A percentile compares a stretch with the other conserved stretches of the same genome.
Evolutionary conservation across 306 rosid genomes (phyloP).

Genomic region (Prunus mongolica): DNA sequence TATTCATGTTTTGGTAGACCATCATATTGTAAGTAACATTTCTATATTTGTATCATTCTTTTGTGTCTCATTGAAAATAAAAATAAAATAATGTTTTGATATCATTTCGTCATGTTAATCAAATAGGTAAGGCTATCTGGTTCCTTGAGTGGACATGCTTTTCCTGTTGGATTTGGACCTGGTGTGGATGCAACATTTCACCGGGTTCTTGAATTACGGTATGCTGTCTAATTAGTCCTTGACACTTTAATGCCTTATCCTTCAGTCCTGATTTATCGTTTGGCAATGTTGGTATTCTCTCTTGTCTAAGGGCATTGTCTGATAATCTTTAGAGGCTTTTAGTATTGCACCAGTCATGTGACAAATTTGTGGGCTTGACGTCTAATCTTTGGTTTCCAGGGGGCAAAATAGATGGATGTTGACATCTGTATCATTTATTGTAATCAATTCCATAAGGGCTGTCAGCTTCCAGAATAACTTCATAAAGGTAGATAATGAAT

Average conservation of each 20-base stretch:
- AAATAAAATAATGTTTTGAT: background rate
- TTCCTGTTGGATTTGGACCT: slow-evolving; percentile 81
- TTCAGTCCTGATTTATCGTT: background rate
- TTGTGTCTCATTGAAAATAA: slow-evolving; percentile 14
- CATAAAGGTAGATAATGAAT: slow-evolving; percentile 25
- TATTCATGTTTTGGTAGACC: slow-evolving; percentile 63
- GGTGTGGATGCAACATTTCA: slow-evolving; percentile 74
- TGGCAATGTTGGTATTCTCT: background rate
- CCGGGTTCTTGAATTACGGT: slow-evolving; percentile 74
- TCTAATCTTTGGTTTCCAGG: slow-evolving; percentile 44
- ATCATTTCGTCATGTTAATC: slow-evolving; percentile 24
- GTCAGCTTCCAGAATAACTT: slow-evolving; percentile 11
- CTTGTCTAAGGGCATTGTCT: background rate
- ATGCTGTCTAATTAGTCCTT: slow-evolving; percentile 17
- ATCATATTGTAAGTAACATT: slow-evolving; percentile 43
- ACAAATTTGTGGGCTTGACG: background rate
- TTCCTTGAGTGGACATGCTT: slow-evolving; percentile 33
- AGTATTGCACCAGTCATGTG: background rate
- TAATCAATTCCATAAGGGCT: slow-evolving; percentile 44
- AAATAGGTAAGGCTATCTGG: slow-evolving; percentile 64
- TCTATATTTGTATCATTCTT: background rate
- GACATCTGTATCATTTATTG: slow-evolving; percentile 70
- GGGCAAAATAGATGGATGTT: slow-evolving; percentile 44
- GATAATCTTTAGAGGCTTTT: background rate
- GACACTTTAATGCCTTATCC: background rate